Base-by-base conservation (phyloP, 2,329 filamentous ascomycete genomes). In the Colletotrichum sp. region DNA sequence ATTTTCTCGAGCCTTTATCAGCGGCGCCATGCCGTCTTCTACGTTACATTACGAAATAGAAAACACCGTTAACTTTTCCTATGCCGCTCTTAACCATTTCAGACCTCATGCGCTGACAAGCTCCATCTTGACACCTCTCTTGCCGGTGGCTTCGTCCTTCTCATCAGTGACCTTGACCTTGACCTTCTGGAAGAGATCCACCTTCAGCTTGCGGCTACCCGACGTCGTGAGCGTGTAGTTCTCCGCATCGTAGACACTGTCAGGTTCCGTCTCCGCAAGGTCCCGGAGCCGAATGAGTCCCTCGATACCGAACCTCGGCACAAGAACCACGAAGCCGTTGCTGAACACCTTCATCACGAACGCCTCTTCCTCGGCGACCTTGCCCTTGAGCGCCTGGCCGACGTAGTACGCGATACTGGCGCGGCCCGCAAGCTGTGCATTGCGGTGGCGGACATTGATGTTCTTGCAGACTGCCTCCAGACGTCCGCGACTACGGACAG, bases 351-450 rank as follows among this genome's bases (percentile, higher is more conserved):
- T 95, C 95, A 99, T 98, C 62, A 99, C 93, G 84, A 98, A 99
- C 5, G 95, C 97, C 74, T 98, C 96, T 84, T 98, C 96, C 80
- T 96, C 94, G 9, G 92, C 91, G 34, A 91, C 89, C 79, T 89
- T 88, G 78, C 91, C 95, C 87, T 97, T 97, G 72, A 99, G 93
- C 15, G 96, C 96, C 87, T 99, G 97, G 0, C 97, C 97, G 65
- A 99, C 97, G 83, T 99, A 99, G 87, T 99, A 99, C 80, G 98
- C 96, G 78, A 99, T 96, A 80, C 94, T 97, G 30, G 97, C 96
- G 76, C 97, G 93, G 44, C 96, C 96, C 4, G 97, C 97, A 86
- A 98, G 94, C 86, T 99, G 97, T 36, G 97, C 97, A 85, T 99
- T 99, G 82, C 97, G 95, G 85, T 99, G 97, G 9, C 97, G 94